Base-by-base conservation (phyloP, 192 early-diverging fungal genomes). In the Coemansia sp. region DNA sequence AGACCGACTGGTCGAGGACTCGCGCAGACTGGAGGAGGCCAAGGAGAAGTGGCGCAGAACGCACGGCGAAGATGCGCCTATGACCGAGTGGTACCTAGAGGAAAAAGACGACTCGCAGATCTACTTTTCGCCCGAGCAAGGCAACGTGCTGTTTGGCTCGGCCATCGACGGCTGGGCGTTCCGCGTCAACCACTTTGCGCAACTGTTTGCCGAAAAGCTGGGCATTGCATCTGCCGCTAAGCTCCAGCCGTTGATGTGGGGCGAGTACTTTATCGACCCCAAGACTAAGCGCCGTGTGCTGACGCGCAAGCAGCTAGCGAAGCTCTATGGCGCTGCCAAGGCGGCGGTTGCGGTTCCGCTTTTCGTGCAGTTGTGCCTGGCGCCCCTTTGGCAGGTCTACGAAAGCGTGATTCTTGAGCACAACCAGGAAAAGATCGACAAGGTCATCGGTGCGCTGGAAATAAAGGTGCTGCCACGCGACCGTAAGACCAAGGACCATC, bases 141-240 rank as follows among this genome's bases (percentile, higher is more conserved):
- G 97, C 36, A 99, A 99, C 62, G 97, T 99, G 44, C 81, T 99
- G 22, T 99, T 99, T 79, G 77, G 92, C 0, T 89, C 86, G 38
- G 97, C 97, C 2, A 88, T 92, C 23, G 94, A 99, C 64, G 97
- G 97, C 4, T 99, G 97, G 97, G 95, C 95, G 14, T 99, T 99
- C 71, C 78, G 93, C 36, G 76, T 89, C 22, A 84, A 90, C 42
- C 91, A 97, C 57, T 99, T 99, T 82, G 92, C 95, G 0, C 77
- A 73, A 9, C 77, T 97, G 9, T 99, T 97, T 74, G 86, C 93
- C 5, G 77, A 84, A 14, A 95, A 94, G 60, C 80, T 99, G 33
- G 73, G 73, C 5, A 35, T 73, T 3, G 33, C 61, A 0, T 61
- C 73, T 29, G 52, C 72, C 9, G 52, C 53, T 23, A 69, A 65